These are phyloP conservation scores for Chaetoceros tenuissimus DNA, from an alignment of 108 stramenopile genomes.

Conservation along the genomic window DNA sequence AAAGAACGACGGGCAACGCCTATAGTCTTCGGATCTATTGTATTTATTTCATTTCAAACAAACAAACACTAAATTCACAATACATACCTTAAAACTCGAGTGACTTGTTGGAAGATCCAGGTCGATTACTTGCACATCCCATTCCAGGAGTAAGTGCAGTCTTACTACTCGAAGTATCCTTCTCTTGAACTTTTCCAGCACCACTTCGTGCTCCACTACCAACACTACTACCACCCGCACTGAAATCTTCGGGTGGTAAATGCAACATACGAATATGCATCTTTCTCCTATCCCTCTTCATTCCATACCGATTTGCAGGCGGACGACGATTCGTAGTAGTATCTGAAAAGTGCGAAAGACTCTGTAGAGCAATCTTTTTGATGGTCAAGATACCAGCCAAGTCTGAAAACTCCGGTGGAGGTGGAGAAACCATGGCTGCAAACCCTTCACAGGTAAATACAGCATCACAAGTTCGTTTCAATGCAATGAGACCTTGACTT, in stretches of 20 bases:
- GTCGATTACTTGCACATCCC: constrained; percentile 14
- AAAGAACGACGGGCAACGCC: constrained; percentile 10
- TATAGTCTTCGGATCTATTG: not conserved
- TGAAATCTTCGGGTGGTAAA: constrained; percentile 74
- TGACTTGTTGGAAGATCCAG: constrained; percentile 18
- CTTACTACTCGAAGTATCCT: not conserved
- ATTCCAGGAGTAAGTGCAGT: not conserved
- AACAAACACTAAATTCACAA: not conserved
- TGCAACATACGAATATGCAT: constrained; percentile 66
- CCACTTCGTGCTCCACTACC: constrained; percentile 24
- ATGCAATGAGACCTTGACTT: constrained; percentile 1
- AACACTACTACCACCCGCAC: constrained; percentile 19
- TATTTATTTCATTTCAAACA: not conserved
- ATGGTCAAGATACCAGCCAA: constrained; percentile 65
- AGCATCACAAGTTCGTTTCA: constrained; percentile 29
- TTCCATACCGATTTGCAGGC: constrained; percentile 53
- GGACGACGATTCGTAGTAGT: constrained; percentile 50
- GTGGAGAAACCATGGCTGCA: constrained; percentile 37
- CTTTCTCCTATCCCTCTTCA: constrained; percentile 80
- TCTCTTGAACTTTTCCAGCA: constrained; percentile 6
- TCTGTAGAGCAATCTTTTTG: constrained; percentile 45
- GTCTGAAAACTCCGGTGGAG: constrained; percentile 70
- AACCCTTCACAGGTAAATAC: constrained; percentile 46
- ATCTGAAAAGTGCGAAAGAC: constrained; percentile 52
- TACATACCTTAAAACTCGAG: constrained; percentile 31